Evolutionary conservation across 176 grass and related monocot genomes (phyloP).

Genomic region (Saccharum spontaneum): DNA sequence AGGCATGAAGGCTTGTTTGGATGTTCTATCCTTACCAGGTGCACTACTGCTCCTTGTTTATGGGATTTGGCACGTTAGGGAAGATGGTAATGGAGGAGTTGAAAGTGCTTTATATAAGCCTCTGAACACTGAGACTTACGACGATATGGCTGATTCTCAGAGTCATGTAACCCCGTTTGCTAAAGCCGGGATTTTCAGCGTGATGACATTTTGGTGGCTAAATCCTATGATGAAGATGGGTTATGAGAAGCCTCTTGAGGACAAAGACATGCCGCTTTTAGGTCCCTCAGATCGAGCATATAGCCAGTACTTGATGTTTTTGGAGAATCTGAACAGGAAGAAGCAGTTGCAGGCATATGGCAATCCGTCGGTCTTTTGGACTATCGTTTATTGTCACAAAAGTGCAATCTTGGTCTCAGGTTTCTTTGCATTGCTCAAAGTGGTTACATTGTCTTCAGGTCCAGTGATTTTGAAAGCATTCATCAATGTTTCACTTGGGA

Average conservation of each 20-base stretch:
- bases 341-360: slow-evolving; percentile 34
- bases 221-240: slow-evolving; percentile 87
- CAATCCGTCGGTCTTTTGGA: slow-evolving; percentile 64
- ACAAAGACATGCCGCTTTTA: slow-evolving; percentile 76
- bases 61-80: slow-evolving; percentile 21
- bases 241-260: slow-evolving; percentile 77
- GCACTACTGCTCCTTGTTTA: slow-evolving; percentile 49
- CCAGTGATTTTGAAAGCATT: slow-evolving; percentile 84
- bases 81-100: slow-evolving; percentile 21
- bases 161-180: slow-evolving; percentile 51
- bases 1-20: slow-evolving; percentile 46
- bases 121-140: slow-evolving; percentile 37
- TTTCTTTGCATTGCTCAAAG: slow-evolving; percentile 87
- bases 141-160: slow-evolving; percentile 29
- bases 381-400: slow-evolving; percentile 71
- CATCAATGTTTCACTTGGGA: slow-evolving; percentile 71
- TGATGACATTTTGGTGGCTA: slow-evolving; percentile 91
- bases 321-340: slow-evolving; percentile 54
- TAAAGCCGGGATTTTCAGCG: slow-evolving; percentile 60
- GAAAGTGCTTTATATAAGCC: slow-evolving; percentile 51
- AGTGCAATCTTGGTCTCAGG: slow-evolving; percentile 65
- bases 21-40: slow-evolving; percentile 63
- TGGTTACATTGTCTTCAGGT: slow-evolving; percentile 64
- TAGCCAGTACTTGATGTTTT: slow-evolving; percentile 57
- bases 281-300: slow-evolving; percentile 51